phyloP scores from a whole-genome alignment of 2,329 filamentous ascomycete genomes.

The Xylaria multiplex region DNA sequence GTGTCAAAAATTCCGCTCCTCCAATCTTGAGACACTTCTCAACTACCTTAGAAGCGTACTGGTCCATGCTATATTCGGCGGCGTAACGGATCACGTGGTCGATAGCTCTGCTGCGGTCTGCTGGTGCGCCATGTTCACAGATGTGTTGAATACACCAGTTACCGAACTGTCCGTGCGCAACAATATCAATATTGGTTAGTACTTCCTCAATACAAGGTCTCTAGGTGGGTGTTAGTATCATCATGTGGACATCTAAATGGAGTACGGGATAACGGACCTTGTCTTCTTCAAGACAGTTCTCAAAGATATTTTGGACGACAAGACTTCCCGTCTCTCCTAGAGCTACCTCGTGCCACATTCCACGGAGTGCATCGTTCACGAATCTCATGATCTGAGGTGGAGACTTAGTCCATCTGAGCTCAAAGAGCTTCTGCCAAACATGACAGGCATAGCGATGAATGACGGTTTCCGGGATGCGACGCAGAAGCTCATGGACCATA shows the following conservation, averaged over 20 bases:
- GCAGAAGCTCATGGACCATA: slow-evolving; percentile 98
- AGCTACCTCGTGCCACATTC: slow-evolving; percentile 99
- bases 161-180: slow-evolving; percentile 96
- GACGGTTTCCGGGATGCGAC: slow-evolving; percentile 95
- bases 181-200: slow-evolving; percentile 91
- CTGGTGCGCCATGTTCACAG: slow-evolving; percentile 92
- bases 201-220: slow-evolving; percentile 98
- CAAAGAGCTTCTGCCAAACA: slow-evolving; percentile 99
- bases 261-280: slow-evolving; percentile 71
- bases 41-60: slow-evolving; percentile 98
- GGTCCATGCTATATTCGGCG: slow-evolving; percentile 97
- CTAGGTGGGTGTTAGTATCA: slow-evolving; percentile 57
- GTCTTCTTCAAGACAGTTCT: slow-evolving; percentile 98
- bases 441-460: slow-evolving; percentile 99
- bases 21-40: slow-evolving; percentile 99
- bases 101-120: slow-evolving; percentile 90
- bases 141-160: slow-evolving; percentile 99
- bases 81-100: slow-evolving; percentile 95
- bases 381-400: slow-evolving; percentile 98
- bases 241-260: background rate
- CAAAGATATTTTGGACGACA: slow-evolving; percentile 99
- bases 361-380: slow-evolving; percentile 92
- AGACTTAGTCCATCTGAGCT: slow-evolving; percentile 92
- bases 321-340: slow-evolving; percentile 96
- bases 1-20: slow-evolving; percentile 86